Conservation (phyloP, 805 yeast genomes). For the Candida pini region DNA sequence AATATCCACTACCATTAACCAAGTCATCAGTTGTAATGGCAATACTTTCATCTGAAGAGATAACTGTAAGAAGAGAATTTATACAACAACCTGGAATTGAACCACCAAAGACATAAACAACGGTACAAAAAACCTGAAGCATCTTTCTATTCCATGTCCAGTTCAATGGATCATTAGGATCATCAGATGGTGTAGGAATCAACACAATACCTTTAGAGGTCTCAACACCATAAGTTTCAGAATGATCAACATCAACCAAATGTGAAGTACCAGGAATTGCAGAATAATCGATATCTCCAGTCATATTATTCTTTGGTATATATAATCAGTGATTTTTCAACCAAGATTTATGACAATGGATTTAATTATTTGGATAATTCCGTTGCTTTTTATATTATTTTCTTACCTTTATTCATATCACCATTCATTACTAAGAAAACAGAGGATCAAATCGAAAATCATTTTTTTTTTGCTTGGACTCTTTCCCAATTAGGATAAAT, state of each 20-base stretch:
- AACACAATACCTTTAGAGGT: conserved; percentile 38
- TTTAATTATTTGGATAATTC: too few relatives aligned
- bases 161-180: conserved; percentile 66
- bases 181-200: conserved; percentile 61
- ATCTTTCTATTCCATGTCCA: conserved; percentile 50
- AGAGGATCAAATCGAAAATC: too few relatives aligned
- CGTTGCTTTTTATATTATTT: too few relatives aligned
- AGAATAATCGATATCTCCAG: too few relatives aligned
- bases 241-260: conserved; percentile 37
- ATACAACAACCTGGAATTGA: conserved; percentile 23
- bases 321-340: too few relatives aligned
- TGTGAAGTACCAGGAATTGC: conserved; percentile 49
- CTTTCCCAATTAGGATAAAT: too few relatives aligned
- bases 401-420: too few relatives aligned
- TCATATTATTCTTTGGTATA: too few relatives aligned
- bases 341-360: too few relatives aligned
- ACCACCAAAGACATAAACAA: conserved; percentile 31
- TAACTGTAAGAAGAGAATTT: conserved; percentile 22
- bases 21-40: conserved; percentile 30
- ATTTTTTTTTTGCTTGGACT: too few relatives aligned
- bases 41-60: conserved; percentile 12
- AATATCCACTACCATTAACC: conserved; percentile 34
- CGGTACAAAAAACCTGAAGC: conserved; percentile 38
- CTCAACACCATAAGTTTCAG: conserved; percentile 4
- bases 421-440: too few relatives aligned